A percentile compares a stretch with the other conserved stretches of the same genome.
phyloP scores from a whole-genome alignment of 176 grass and related monocot genomes.

The Melocanna baccifera region DNA sequence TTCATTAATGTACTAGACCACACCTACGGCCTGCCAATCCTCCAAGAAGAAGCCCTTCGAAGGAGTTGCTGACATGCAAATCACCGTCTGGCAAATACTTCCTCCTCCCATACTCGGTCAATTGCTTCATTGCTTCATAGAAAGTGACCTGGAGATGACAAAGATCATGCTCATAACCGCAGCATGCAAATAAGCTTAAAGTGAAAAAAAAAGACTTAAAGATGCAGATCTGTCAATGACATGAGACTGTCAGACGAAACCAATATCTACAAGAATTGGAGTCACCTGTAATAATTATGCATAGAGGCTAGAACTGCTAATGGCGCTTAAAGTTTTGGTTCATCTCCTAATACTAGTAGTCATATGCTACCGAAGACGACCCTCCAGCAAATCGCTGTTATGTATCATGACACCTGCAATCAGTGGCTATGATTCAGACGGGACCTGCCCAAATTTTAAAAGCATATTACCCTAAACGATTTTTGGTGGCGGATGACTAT shows the following conservation, averaged over 20 bases:
- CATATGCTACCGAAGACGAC: neutral
- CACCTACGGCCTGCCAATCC: constrained; percentile 78
- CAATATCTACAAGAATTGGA: neutral
- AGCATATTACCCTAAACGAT: neutral
- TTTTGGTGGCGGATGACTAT: too few species aligned
- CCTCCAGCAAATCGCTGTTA: neutral
- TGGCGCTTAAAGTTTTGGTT: neutral
- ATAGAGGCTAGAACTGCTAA: neutral
- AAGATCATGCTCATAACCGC: constrained; percentile 15
- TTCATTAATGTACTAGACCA: neutral
- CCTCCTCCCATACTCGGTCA: constrained; percentile 56
- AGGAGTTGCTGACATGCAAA: constrained; percentile 62
- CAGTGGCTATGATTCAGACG: neutral
- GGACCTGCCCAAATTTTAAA: neutral
- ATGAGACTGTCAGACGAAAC: neutral
- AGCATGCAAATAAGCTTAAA: neutral
- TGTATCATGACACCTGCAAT: neutral
- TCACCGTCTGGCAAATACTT: constrained; percentile 58
- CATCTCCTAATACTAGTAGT: neutral
- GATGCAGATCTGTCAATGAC: neutral
- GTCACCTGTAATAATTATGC: neutral
- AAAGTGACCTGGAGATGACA: constrained; percentile 74
- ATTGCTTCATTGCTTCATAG: constrained; percentile 83
- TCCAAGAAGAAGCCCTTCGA: constrained; percentile 86
- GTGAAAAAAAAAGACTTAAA: neutral